Percentiles rank a stretch among this genome's conserved stretches.
Conservation (phyloP, 768 basidiomycete species). For the Mycena amicta region DNA sequence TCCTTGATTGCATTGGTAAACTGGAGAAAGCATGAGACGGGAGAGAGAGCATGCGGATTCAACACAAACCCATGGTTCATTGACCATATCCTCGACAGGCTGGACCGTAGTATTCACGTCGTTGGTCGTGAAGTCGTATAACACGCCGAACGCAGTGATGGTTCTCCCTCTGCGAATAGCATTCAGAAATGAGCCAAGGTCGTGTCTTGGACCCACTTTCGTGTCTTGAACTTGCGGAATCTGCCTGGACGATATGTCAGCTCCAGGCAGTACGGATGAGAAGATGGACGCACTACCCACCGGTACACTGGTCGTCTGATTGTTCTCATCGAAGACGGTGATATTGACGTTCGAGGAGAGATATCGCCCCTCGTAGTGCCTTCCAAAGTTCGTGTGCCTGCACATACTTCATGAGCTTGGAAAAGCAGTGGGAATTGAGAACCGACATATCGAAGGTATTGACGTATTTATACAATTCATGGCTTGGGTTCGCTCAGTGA, state of each 20-base stretch:
- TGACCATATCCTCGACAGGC: constrained; percentile 70
- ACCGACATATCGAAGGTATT: constrained; percentile 67
- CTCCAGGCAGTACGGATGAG: neutral
- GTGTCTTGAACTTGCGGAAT: constrained; percentile 74
- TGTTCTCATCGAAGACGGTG: constrained; percentile 55
- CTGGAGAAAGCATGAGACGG: constrained; percentile 41
- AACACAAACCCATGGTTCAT: constrained; percentile 71
- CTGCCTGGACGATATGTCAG: constrained; percentile 35
- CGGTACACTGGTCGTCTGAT: constrained; percentile 38
- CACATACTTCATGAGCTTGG: neutral
- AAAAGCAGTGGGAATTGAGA: constrained; percentile 32
- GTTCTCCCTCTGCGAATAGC: constrained; percentile 60
- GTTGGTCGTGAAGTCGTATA: constrained; percentile 76
- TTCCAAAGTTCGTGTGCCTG: constrained; percentile 63
- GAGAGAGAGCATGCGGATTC: too few relatives aligned
- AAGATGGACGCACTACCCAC: constrained; percentile 32
- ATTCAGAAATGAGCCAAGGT: too few relatives aligned
- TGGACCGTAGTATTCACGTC: constrained; percentile 76
- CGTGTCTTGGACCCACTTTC: constrained; percentile 60
- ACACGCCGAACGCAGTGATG: constrained; percentile 82
- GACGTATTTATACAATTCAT: constrained; percentile 79
- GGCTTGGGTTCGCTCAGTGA: constrained; percentile 41
- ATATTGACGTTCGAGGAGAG: constrained; percentile 88
- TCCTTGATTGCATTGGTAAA: constrained; percentile 80
- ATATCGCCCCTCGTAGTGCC: constrained; percentile 69